Evolutionary conservation across 2,329 filamentous ascomycete genomes (phyloP), one percentile per base, ranked within the genome.

Genomic region (Raffaelea arxii): DNA sequence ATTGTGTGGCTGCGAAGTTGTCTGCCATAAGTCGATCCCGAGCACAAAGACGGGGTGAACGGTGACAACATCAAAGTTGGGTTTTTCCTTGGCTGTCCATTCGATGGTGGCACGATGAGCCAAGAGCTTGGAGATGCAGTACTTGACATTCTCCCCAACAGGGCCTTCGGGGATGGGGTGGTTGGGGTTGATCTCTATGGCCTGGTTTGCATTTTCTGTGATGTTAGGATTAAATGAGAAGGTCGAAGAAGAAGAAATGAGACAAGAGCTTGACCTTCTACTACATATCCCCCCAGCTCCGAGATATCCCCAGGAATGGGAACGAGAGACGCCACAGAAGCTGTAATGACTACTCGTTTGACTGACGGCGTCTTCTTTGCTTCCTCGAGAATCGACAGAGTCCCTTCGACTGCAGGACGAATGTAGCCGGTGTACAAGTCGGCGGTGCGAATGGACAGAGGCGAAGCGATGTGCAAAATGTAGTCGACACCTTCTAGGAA

Each of bases 111-210:
- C 43, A 7, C 41, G 43, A 40, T 53, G 49, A 14, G 49, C 49
- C 24, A 48, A n/a, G 11, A 46, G 12, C 46, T 53, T 64, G 48
- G 53, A 56, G 4, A 55, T 54, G 40, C 55, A 50, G 55, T 63
- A 63, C 35, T 57, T 61, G 23, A 46, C 35, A 6, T 53, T 50
- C 6, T 54, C 53, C 21, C 43, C 41, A 21, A 50, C 51, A 16
- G 38, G 41, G 2, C 53, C 51, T n/a, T 19, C 25, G 40, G 21
- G n/a, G 24, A 43, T 4, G n/a, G 22, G 4, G 10, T 32, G 3
- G 19, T 41, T 16, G 2, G 40, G n/a, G 32, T 43, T 35, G 14
- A 43, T 10, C 2, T 16, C 21, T 16, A 47, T 6, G 11, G 25
- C 18, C 6, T 11, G 40, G 32, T 27, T 25, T 2, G 27, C 9